Conservation (phyloP, 1,284 basidiomycete species). For the Microbotryomycetes sp. region DNA sequence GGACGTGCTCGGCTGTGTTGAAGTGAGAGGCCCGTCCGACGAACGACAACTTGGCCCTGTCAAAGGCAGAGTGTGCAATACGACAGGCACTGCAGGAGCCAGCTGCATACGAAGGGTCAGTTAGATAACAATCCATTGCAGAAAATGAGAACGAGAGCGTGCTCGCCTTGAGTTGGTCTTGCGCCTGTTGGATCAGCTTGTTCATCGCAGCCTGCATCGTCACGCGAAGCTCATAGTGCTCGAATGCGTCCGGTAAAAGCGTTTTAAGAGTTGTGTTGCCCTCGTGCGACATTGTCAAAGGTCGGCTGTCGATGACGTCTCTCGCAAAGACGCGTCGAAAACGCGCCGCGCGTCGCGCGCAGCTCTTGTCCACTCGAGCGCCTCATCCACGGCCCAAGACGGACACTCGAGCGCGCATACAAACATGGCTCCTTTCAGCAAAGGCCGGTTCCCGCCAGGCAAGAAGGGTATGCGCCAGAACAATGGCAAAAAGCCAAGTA, state of each 20-base stretch:
- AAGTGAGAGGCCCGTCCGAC: neutral
- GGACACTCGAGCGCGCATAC: too few relatives aligned
- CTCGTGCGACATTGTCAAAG: too few relatives aligned
- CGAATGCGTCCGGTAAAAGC: neutral
- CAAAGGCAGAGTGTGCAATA: neutral
- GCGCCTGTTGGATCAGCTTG: neutral
- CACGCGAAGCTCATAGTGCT: neutral
- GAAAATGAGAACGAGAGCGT: neutral
- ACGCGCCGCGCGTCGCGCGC: too few relatives aligned
- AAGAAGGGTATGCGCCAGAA: conserved; percentile 25
- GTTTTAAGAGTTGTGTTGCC: too few relatives aligned
- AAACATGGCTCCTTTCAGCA: neutral
- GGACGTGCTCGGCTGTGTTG: neutral
- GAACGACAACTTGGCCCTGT: too few relatives aligned
- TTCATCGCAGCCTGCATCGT: neutral
- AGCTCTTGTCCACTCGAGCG: too few relatives aligned
- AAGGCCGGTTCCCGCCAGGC: neutral
- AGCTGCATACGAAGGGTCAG: too few relatives aligned
- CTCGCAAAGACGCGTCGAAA: neutral
- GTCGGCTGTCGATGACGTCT: too few relatives aligned
- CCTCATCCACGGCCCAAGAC: too few relatives aligned
- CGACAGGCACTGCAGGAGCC: neutral
- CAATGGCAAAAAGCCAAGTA: conserved; percentile 12
- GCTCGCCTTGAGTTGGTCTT: neutral
- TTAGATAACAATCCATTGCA: neutral